Evolutionary conservation across 2,329 filamentous ascomycete species (phyloP).

Genomic region (Beauveria scarabaeidicola): DNA sequence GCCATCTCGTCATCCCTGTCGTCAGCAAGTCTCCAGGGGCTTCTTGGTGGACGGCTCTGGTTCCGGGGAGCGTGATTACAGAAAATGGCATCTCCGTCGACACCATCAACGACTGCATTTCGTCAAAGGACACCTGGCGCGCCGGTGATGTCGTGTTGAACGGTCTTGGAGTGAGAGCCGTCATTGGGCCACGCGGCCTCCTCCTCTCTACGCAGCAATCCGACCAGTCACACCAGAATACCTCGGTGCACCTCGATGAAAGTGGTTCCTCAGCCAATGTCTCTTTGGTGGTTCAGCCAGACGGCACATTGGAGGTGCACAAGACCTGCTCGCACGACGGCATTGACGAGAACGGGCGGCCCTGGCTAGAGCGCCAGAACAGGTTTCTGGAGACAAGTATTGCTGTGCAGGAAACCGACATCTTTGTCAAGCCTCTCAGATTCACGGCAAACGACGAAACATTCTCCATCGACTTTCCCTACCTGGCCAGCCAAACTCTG

Average conservation of each 20-base stretch:
- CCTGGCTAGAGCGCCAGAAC: slow-evolving; percentile 5
- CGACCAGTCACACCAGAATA: background rate
- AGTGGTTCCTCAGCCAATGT: slow-evolving; percentile 6
- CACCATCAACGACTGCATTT: background rate
- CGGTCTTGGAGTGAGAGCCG: background rate
- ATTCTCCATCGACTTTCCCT: slow-evolving; percentile 8
- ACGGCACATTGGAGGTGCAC: slow-evolving; percentile 1
- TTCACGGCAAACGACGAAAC: background rate
- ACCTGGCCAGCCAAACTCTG: slow-evolving; percentile 5
- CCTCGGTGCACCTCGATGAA: slow-evolving; percentile 4
- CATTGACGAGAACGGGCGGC: slow-evolving; percentile 8
- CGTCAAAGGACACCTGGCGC: background rate
- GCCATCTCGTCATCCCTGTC: background rate
- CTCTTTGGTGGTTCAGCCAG: background rate
- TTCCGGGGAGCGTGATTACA: background rate
- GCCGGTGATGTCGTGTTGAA: background rate
- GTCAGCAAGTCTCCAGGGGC: background rate
- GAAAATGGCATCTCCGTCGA: background rate
- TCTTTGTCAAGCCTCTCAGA: background rate
- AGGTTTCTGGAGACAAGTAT: slow-evolving; percentile 1
- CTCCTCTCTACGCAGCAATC: background rate
- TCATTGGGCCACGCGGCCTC: background rate
- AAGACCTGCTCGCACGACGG: slow-evolving; percentile 4
- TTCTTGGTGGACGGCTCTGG: background rate
- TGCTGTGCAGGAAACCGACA: slow-evolving; percentile 2